Evolutionary conservation across 192 early-diverging fungal genomes (phyloP).

Genomic region (Backusella morwellensis): DNA sequence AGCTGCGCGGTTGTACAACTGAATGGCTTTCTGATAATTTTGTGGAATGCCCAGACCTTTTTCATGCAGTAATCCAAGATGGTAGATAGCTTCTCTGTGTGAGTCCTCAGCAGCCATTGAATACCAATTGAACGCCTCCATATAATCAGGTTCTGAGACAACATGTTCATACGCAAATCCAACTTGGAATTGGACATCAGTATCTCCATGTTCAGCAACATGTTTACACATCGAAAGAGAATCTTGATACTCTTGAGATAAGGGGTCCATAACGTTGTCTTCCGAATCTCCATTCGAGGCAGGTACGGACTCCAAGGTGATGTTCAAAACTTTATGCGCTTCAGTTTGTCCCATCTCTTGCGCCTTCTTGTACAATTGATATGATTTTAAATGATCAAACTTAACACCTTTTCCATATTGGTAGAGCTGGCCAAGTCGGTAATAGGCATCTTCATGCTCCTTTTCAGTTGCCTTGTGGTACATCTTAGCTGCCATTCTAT

Average conservation of each 20-base stretch:
- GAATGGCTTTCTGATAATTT: not conserved
- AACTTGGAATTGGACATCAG: not conserved
- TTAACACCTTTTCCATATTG: too few relatives aligned
- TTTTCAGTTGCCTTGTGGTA: not conserved
- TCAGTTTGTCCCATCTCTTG: not conserved
- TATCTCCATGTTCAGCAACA: not conserved
- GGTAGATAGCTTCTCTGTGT: not conserved
- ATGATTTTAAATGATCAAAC: not conserved
- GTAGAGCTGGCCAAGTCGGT: too few relatives aligned
- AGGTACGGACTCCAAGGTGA: not conserved
- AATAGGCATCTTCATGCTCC: not conserved
- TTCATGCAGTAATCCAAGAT: not conserved
- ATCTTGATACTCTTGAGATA: not conserved
- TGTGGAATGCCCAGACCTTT: not conserved
- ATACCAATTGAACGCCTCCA: not conserved
- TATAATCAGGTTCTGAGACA: not conserved
- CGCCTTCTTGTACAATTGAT: not conserved
- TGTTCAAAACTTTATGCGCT: not conserved
- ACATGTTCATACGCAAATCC: not conserved
- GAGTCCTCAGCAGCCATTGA: not conserved
- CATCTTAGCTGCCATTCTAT: too few relatives aligned
- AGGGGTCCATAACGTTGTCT: not conserved
- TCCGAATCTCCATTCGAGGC: not conserved
- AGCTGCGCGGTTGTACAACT: not conserved
- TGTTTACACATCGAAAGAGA: not conserved